Evolutionary conservation across 208 protist genomes (phyloP).

Genomic region (Lotmaria passim): DNA sequence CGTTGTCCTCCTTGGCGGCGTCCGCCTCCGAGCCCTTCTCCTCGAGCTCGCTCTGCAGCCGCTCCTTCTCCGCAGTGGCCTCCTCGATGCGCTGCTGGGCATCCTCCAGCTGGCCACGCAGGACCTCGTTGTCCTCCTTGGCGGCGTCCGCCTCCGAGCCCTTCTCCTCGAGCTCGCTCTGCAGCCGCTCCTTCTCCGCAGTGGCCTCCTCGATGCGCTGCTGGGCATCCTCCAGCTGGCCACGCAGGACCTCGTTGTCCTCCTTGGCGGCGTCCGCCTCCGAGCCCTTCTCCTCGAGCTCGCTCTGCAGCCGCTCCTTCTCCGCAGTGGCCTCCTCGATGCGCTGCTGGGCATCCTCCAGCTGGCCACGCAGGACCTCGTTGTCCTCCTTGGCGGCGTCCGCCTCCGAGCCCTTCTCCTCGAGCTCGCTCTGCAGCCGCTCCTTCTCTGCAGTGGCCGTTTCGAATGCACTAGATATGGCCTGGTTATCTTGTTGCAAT

Average conservation of each 20-base stretch:
- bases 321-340: conserved; percentile 24
- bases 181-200: conserved; percentile 15
- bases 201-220: conserved; percentile 16
- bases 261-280: conserved; percentile 9
- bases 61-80: conserved; percentile 35
- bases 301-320: conserved; percentile 31
- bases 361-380: not conserved
- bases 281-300: conserved; percentile 20
- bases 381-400: conserved; percentile 1
- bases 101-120: not conserved
- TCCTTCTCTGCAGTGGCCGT: conserved; percentile 16
- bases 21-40: conserved; percentile 23
- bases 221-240: not conserved
- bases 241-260: conserved; percentile 9
- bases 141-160: conserved; percentile 7
- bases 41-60: conserved; percentile 26
- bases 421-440: conserved; percentile 8
- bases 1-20: conserved; percentile 9
- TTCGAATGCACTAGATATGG: no score
- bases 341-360: not conserved
- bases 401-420: conserved; percentile 22
- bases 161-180: conserved; percentile 26
- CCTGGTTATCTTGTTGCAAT: no score
- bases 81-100: conserved; percentile 3
- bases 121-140: conserved; percentile 1